Base-by-base conservation (phyloP, 2,329 filamentous ascomycete genomes). In the Colletotrichum gigasporum region DNA sequence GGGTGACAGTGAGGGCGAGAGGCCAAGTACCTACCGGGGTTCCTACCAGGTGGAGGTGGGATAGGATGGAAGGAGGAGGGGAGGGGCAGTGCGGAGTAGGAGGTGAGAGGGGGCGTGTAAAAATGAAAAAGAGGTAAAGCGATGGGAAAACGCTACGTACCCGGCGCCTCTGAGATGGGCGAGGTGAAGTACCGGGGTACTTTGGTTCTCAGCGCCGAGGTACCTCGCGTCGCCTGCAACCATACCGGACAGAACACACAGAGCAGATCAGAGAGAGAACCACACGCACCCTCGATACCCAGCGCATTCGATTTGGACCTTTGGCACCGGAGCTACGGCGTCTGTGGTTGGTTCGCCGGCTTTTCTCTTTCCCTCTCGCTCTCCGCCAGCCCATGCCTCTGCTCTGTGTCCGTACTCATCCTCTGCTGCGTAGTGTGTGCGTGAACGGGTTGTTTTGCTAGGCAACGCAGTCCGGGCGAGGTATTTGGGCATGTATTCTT, bases 61-160 rank as follows among this genome's bases (percentile, higher is more conserved):
- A 60, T 53, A 32, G 39, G 39, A 63, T 53, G 54, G 60, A 41
- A 53, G 34, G 45, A 58, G 52, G 44, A n/a, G 44, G n/a, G 26
- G 26, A 18, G 8, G 30, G n/a, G 34, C 20, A 28, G 26, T 32
- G 52, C 14, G 14, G 28, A 20, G 37, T 22, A 53, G 44, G 41
- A 34, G 47, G 37, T 30, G 18, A 24, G 35, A n/a, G 16, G 41
- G 18, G 50, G 26, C 45, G 20, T 10, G n/a, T n/a, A 45, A 11
- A 35, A 35, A 26, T 14, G 45, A 34, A 9, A 14, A 34, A 9
- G 32, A 34, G 3, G 32, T 10, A 9, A 34, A 34, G 32, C 32
- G 32, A 6, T 10, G 45, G 26, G 45, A 18, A 24, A n/a, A n/a
- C n/a, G n/a, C n/a, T n/a, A n/a, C n/a, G n/a, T n/a, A n/a, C n/a